Percentiles rank a stretch among this genome's conserved stretches.
These are phyloP conservation scores for Sugiyamaella xylanicola DNA, from an alignment of 1,139 yeast genomes.

Conservation along the genomic window DNA sequence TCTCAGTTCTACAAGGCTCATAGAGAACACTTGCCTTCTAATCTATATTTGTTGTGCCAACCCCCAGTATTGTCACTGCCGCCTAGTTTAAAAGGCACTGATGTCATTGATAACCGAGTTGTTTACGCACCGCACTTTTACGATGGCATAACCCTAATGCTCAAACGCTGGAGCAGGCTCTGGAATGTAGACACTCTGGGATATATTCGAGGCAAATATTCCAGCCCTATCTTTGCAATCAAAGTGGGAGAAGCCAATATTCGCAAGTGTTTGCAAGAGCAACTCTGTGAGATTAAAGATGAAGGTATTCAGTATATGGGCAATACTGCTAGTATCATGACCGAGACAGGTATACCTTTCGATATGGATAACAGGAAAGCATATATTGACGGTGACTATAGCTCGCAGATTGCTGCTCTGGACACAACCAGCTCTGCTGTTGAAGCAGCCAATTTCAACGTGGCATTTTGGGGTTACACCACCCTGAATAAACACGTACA, in stretches of 20 bases:
- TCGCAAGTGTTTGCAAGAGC: constrained; percentile 65
- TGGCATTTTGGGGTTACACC: constrained; percentile 81
- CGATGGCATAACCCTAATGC: constrained; percentile 87
- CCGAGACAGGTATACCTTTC: constrained; percentile 92
- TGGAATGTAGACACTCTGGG: constrained; percentile 86
- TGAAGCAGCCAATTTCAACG: constrained; percentile 68
- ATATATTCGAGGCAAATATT: constrained; percentile 69
- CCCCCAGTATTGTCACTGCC: constrained; percentile 84
- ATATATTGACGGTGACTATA: constrained; percentile 59
- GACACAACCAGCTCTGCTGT: constrained; percentile 77
- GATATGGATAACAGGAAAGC: constrained; percentile 81
- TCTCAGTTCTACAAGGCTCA: constrained; percentile 51
- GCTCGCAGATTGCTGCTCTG: constrained; percentile 71
- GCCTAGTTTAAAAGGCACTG: constrained; percentile 59
- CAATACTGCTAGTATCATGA: constrained; percentile 67
- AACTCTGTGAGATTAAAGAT: constrained; percentile 60
- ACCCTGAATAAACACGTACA: constrained; percentile 65
- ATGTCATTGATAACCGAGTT: constrained; percentile 62
- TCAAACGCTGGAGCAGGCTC: constrained; percentile 62
- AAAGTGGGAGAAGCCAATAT: constrained; percentile 78
- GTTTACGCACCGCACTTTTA: constrained; percentile 83
- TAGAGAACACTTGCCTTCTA: constrained; percentile 49
- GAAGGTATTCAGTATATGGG: constrained; percentile 67
- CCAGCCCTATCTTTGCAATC: constrained; percentile 71
- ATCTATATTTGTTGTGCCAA: constrained; percentile 66